Conservation (phyloP, 495 filamentous ascomycete genomes). For the Podospora tetraspora region DNA sequence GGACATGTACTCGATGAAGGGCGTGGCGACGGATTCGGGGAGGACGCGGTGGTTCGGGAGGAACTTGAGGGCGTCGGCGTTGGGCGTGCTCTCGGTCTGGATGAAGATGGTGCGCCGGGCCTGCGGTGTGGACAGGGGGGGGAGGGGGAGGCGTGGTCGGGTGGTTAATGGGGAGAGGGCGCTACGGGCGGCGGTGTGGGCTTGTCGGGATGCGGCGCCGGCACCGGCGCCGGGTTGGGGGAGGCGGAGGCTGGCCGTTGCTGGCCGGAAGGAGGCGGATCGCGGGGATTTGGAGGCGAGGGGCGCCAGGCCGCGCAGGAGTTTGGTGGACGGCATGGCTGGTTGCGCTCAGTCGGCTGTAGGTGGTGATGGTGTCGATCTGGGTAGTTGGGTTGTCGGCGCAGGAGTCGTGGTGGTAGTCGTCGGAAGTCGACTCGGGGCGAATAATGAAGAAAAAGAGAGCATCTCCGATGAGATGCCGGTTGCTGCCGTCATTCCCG, state of each 20-base stretch:
- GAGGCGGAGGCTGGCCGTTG: conserved; percentile 21
- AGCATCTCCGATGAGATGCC: conserved; percentile 5
- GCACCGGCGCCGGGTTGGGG: conserved; percentile 14
- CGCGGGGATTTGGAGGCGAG: conserved; percentile 17
- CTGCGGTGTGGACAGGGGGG: conserved; percentile 7
- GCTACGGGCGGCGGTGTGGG: conserved; percentile 14
- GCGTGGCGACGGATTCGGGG: conserved; percentile 61
- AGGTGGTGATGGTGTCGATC: neutral
- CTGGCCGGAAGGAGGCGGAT: conserved; percentile 12
- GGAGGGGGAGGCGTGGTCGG: conserved; percentile 18
- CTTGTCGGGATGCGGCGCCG: conserved; percentile 17
- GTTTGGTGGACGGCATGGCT: conserved; percentile 23
- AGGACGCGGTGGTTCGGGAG: conserved; percentile 79
- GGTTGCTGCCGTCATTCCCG: conserved; percentile 14
- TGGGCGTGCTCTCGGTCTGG: conserved; percentile 90
- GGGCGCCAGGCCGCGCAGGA: conserved; percentile 28
- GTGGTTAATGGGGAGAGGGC: conserved; percentile 2
- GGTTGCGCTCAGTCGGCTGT: conserved; percentile 2
- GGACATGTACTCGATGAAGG: conserved; percentile 86
- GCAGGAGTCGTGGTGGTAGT: neutral
- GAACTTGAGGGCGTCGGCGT: conserved; percentile 90
- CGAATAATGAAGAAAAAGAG: conserved; percentile 7
- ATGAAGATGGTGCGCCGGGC: conserved; percentile 80
- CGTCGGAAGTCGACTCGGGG: neutral
- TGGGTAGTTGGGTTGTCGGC: neutral